Percentiles rank a stretch among this genome's conserved stretches.
These are phyloP conservation scores for Phanerochaete carnosa DNA, from an alignment of 768 basidiomycete genomes.

Conservation along the genomic window DNA sequence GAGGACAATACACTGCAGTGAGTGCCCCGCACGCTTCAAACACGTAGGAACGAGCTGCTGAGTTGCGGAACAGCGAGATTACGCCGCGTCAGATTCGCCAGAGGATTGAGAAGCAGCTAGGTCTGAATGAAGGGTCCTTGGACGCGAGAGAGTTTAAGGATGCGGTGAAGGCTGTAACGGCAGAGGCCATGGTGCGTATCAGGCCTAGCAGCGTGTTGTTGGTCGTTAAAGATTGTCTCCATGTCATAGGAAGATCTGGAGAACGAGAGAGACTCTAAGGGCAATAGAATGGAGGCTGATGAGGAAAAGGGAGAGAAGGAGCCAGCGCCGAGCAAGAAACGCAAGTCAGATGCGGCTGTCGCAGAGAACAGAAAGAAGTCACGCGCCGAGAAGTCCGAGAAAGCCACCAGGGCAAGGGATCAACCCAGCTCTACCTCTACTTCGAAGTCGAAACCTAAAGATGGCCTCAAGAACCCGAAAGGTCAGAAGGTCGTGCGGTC, in stretches of 20 bases:
- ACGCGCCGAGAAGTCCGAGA: background rate
- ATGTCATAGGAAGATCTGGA: background rate
- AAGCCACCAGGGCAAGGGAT: background rate
- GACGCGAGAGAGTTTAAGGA: slow-evolving; percentile 42
- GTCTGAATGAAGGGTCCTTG: slow-evolving; percentile 42
- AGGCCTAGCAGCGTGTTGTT: slow-evolving; percentile 7
- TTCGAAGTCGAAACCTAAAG: background rate
- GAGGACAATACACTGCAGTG: slow-evolving; percentile 30
- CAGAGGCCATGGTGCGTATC: slow-evolving; percentile 33
- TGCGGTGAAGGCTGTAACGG: slow-evolving; percentile 41
- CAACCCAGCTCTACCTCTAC: too few species aligned
- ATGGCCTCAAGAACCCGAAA: background rate
- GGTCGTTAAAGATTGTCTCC: background rate
- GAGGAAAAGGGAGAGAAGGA: background rate
- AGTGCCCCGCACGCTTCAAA: slow-evolving; percentile 4
- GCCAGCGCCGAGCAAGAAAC: background rate
- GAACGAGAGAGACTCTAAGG: background rate
- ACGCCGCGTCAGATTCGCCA: slow-evolving; percentile 37
- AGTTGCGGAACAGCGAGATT: background rate
- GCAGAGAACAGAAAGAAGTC: slow-evolving; percentile 1
- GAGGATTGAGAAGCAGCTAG: slow-evolving; percentile 44
- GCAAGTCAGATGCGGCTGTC: background rate
- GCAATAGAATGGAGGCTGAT: background rate
- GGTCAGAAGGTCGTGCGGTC: slow-evolving; percentile 7
- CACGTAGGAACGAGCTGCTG: background rate